Base-by-base conservation (phyloP, 495 filamentous ascomycete species). In the Hypomontagnella monticulosa region DNA sequence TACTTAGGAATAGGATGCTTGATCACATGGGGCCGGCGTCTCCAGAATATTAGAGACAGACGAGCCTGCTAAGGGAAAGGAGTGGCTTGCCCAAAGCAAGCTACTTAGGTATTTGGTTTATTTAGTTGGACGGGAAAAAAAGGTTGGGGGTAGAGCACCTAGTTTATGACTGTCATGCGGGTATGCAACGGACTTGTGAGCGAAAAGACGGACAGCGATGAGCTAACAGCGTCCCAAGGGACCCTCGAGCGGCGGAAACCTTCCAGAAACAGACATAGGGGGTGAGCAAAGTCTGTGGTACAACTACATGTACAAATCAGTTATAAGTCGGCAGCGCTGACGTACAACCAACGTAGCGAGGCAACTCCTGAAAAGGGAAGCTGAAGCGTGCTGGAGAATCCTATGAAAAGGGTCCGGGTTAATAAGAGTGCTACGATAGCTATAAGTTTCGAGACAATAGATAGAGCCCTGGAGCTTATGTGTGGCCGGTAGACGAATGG, bases 321-420 rank as follows among this genome's bases (percentile, higher is more conserved):
- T 46, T 61, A 61, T 60, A 53, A 57, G 57, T 58, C 53, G 54
- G 38, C 46, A 43, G 47, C 53, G 66, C 60, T 63, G 66, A 63
- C 60, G 61, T 56, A 57, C 62, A 47, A 55, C 55, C 49, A 57
- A 68, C 53, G 65, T 59, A 68, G 65, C 59, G 48, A 69, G 32
- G 49, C 55, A 63, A 36, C 47, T 61, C 56, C 66, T 66, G 61
- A 70, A 66, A 69, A 66, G 55, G 66, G 66, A 70, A 70, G 66
- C 66, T 70, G 66, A 70, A 57, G 61, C 60, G 66, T 62, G 51
- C 56, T 57, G 52, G 56, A 50, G 51, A 63, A 69, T 69, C 66
- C 66, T 69, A 69, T 63, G 59, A 63, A 51, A 56, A 20, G 49
- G 27, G 19, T 4, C 42, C 55, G 60, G 66, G 49, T 60, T 63